phyloP scores from a whole-genome alignment of 2,329 filamentous ascomycete genomes.

The Grosmannia penicillata region DNA sequence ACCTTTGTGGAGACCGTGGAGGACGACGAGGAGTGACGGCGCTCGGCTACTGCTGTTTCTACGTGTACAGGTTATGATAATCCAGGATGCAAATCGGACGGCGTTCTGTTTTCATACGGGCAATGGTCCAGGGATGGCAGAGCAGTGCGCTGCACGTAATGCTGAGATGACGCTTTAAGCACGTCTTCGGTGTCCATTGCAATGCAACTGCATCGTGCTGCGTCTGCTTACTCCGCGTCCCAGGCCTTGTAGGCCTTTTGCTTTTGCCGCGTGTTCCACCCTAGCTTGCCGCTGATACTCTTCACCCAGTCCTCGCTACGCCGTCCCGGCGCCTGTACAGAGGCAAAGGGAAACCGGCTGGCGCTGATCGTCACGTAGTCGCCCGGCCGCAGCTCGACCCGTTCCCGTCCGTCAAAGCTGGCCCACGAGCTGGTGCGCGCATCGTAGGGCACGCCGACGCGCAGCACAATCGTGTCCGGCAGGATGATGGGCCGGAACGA shows the following conservation, averaged over 20 bases:
- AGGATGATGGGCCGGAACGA: constrained; percentile 95
- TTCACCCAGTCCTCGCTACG: constrained; percentile 70
- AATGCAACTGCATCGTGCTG: too few species aligned
- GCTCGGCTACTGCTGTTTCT: too few species aligned
- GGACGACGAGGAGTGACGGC: constrained; percentile 4
- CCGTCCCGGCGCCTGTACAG: constrained; percentile 54
- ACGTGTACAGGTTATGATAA: too few species aligned
- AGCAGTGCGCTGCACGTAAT: too few species aligned
- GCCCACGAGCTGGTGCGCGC: constrained; percentile 84
- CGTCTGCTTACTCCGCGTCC: constrained; percentile 16
- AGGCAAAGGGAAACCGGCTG: constrained; percentile 61
- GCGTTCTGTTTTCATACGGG: not conserved
- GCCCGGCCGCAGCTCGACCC: constrained; percentile 61
- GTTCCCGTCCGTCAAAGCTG: constrained; percentile 90
- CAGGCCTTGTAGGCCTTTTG: constrained; percentile 48
- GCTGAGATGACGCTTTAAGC: too few species aligned
- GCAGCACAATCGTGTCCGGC: constrained; percentile 86
- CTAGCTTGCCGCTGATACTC: constrained; percentile 62
- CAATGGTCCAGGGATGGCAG: too few species aligned
- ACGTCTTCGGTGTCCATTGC: too few species aligned
- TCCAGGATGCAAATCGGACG: too few species aligned
- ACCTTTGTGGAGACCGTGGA: constrained; percentile 28
- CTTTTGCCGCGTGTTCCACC: constrained; percentile 68
- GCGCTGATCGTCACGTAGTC: constrained; percentile 80
- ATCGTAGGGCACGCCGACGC: constrained; percentile 88